A percentile compares a stretch with the other conserved stretches of the same genome.
Evolutionary conservation across 2,329 filamentous ascomycete species (phyloP).

Genomic region (Trichothecium sympodiale): DNA sequence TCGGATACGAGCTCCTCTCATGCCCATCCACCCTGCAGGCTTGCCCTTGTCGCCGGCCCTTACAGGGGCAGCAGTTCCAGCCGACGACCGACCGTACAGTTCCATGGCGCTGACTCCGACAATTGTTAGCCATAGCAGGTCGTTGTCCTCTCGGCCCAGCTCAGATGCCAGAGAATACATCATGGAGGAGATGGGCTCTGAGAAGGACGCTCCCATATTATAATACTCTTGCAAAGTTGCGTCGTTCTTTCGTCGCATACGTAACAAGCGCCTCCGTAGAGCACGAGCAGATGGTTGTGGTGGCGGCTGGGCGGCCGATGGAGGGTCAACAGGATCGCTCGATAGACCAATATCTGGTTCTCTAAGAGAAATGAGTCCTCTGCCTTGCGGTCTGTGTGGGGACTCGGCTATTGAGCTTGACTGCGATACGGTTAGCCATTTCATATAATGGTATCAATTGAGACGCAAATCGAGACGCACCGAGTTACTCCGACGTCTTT

Average conservation of each 20-base stretch:
- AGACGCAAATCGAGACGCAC: conserved; percentile 35
- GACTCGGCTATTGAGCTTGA: conserved; percentile 56
- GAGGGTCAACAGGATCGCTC: conserved; percentile 39
- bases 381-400: conserved; percentile 46
- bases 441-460: neutral
- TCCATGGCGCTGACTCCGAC: conserved; percentile 93
- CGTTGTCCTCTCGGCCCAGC: conserved; percentile 91
- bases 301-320: conserved; percentile 45
- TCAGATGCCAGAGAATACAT: conserved; percentile 92
- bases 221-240: conserved; percentile 72
- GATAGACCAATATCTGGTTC: conserved; percentile 34
- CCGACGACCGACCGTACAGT: conserved; percentile 76
- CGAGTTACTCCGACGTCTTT: conserved; percentile 79
- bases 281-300: conserved; percentile 59
- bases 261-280: conserved; percentile 62
- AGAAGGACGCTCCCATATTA: conserved; percentile 76
- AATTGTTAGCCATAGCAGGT: conserved; percentile 88
- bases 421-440: conserved; percentile 22
- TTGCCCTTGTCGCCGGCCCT: conserved; percentile 42
- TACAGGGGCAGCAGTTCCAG: conserved; percentile 57
- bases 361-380: conserved; percentile 47
- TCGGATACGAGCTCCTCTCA: conserved; percentile 72
- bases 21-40: conserved; percentile 66
- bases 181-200: conserved; percentile 88
- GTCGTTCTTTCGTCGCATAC: conserved; percentile 69